Percentiles rank a stretch among this genome's conserved stretches.
These are phyloP conservation scores for Irpex sp. DNA, from an alignment of 1,284 basidiomycete species.

Conservation along the genomic window DNA sequence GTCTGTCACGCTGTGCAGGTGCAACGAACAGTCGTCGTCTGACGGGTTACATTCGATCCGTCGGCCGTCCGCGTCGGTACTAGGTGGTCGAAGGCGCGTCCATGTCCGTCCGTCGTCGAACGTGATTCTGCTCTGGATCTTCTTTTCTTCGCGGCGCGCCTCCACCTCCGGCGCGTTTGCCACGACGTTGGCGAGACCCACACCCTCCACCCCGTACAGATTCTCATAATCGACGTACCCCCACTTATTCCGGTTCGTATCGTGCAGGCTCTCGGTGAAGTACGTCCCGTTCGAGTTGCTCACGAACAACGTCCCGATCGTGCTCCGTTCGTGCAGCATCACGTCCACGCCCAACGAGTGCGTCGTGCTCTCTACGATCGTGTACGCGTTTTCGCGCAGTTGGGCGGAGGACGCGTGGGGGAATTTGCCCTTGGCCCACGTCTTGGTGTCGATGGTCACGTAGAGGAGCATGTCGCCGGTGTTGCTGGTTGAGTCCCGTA, in stretches of 20 bases:
- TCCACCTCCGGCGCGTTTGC: constrained; percentile 81
- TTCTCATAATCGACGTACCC: constrained; percentile 96
- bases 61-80: constrained; percentile 56
- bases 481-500: constrained; percentile 59
- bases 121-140: constrained; percentile 77
- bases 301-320: constrained; percentile 90
- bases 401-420: constrained; percentile 80
- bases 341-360: constrained; percentile 96
- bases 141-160: constrained; percentile 58
- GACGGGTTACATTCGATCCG: constrained; percentile 58
- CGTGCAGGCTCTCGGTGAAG: constrained; percentile 88
- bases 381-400: constrained; percentile 89
- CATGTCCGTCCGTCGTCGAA: constrained; percentile 91
- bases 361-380: constrained; percentile 89
- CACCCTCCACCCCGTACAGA: constrained; percentile 89
- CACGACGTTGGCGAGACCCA: constrained; percentile 89
- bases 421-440: constrained; percentile 83
- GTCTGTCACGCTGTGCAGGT: constrained; percentile 88
- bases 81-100: constrained; percentile 67
- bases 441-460: constrained; percentile 76
- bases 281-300: constrained; percentile 93
- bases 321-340: constrained; percentile 67
- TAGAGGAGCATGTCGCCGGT: constrained; percentile 80
- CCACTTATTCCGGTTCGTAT: constrained; percentile 85
- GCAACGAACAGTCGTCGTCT: constrained; percentile 70